These are phyloP conservation scores for Botrytis cinerea DNA, from an alignment of 2,329 filamentous ascomycete genomes.

Conservation along the genomic window DNA sequence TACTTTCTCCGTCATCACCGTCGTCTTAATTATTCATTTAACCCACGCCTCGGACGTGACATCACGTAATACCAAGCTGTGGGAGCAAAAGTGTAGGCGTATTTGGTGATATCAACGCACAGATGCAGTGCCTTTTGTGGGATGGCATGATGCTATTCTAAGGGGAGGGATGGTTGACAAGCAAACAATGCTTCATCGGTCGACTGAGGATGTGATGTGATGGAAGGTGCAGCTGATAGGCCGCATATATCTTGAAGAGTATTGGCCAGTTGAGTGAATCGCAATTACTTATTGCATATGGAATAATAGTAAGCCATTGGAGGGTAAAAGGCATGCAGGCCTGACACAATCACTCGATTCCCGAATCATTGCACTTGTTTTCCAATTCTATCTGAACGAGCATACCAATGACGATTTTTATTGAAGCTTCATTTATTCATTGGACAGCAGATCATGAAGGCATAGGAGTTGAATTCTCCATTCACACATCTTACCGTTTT, in stretches of 20 bases:
- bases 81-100: neutral
- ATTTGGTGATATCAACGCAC: conserved; percentile 4
- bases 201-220: neutral
- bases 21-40: conserved; percentile 6
- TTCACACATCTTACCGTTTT: conserved; percentile 21
- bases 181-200: neutral
- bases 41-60: conserved; percentile 12
- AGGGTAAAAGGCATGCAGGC: neutral
- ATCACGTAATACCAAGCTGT: conserved; percentile 20
- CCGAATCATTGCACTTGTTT: conserved; percentile 17
- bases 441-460: neutral
- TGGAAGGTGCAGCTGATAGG: conserved; percentile 20
- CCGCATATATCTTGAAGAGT: neutral
- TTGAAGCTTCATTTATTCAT: conserved; percentile 19
- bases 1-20: conserved; percentile 5
- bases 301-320: conserved; percentile 20
- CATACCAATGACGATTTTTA: conserved; percentile 12
- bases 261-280: conserved; percentile 1
- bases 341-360: conserved; percentile 2
- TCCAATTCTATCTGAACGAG: neutral
- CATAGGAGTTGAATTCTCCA: conserved; percentile 10
- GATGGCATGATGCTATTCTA: neutral
- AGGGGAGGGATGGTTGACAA: neutral
- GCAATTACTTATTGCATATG: conserved; percentile 12
- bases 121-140: neutral